Percentiles rank a stretch among this genome's conserved stretches.
phyloP scores from a whole-genome alignment of 2,329 filamentous ascomycete species.

The Aspergillus nomiae region DNA sequence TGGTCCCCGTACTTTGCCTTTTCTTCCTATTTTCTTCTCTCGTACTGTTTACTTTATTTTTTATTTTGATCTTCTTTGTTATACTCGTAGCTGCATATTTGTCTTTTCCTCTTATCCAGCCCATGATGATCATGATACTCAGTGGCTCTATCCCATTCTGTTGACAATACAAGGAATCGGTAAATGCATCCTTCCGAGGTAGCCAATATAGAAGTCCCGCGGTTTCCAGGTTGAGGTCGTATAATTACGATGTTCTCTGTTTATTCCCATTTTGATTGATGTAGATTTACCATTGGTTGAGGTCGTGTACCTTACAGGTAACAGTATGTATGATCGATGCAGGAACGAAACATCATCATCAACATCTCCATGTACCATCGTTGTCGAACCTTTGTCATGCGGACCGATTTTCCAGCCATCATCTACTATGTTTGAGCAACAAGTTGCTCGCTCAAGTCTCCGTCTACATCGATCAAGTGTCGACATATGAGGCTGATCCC shows the following conservation, averaged over 20 bases:
- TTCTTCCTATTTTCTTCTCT: not conserved
- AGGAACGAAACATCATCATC: constrained; percentile 3
- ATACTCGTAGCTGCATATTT: not conserved
- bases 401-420: not conserved
- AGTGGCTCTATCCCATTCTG: not conserved
- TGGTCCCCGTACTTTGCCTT: not conserved
- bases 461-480: not conserved
- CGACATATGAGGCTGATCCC: not conserved
- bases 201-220: not conserved
- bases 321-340: constrained; percentile 3
- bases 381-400: not conserved
- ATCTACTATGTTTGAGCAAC: not conserved
- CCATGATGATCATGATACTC: not conserved
- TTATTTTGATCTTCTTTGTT: no score
- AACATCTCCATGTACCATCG: not conserved
- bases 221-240: not conserved
- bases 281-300: not conserved
- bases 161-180: not conserved
- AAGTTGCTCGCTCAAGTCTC: not conserved
- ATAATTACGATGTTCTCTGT: not conserved
- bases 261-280: not conserved
- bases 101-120: not conserved
- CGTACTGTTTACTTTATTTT: not conserved
- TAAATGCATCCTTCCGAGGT: not conserved
- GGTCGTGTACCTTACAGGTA: constrained; percentile 1